A percentile compares a stretch with the other conserved stretches of the same genome.
These are phyloP conservation scores for Peronospora belbahrii DNA, from an alignment of 352 stramenopile species.

Conservation along the genomic window DNA sequence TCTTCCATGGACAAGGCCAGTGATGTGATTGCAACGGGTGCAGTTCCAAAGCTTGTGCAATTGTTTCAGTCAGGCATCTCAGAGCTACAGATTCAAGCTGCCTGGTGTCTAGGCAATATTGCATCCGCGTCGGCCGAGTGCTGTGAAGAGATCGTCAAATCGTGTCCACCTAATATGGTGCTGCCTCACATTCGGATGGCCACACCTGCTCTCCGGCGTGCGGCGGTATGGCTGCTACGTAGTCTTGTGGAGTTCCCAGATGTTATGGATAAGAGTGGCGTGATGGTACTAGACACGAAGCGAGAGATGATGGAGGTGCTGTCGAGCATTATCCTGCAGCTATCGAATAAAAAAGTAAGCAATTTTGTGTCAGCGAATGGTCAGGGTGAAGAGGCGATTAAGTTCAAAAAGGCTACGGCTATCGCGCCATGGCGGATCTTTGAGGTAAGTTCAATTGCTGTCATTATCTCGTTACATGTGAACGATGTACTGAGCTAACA, in stretches of 20 bases:
- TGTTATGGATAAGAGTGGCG: constrained; percentile 45
- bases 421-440: constrained; percentile 83
- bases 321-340: constrained; percentile 64
- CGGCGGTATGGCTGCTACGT: constrained; percentile 74
- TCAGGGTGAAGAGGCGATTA: constrained; percentile 33
- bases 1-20: constrained; percentile 83
- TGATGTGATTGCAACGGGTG: constrained; percentile 62
- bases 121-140: constrained; percentile 63
- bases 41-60: constrained; percentile 69
- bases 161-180: constrained; percentile 59
- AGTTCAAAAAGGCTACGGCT: constrained; percentile 44
- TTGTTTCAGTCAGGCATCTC: constrained; percentile 83
- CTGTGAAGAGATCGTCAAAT: constrained; percentile 66
- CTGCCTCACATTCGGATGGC: constrained; percentile 80
- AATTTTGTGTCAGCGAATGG: constrained; percentile 49
- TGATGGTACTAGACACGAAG: constrained; percentile 46
- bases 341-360: constrained; percentile 68
- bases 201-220: constrained; percentile 66
- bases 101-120: constrained; percentile 84
- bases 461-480: constrained; percentile 3
- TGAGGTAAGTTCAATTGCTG: constrained; percentile 36
- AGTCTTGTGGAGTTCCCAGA: constrained; percentile 82
- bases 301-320: constrained; percentile 68
- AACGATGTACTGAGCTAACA: constrained; percentile 2
- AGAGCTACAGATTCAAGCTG: constrained; percentile 82